Evolutionary conservation across 306 rosid genomes (phyloP), one percentile per base, ranked within the genome.

Genomic region (Abrus precatorius): DNA sequence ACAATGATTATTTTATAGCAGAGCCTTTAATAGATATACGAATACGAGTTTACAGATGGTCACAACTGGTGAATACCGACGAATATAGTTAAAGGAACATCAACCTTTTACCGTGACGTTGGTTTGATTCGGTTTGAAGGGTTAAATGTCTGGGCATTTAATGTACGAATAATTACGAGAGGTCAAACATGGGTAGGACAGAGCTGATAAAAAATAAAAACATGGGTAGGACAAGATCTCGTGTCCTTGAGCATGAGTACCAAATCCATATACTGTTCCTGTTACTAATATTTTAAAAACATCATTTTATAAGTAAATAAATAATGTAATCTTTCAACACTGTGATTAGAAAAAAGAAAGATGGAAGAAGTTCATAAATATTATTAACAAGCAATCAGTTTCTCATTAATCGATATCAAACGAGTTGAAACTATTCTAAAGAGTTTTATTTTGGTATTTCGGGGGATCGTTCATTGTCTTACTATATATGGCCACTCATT

Each of bases 131-230:
- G 28, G 69, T 40, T 50, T 28, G 54, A 72, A 62, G 44, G 49
- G 49, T 38, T 27, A 73, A 2, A 56, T 27, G 55, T 28, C 30
- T 55, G 54, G 66, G 5, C 78, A 56, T 57, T 69, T 69, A 67
- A 61, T 61, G 77, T 34, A 49, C 60, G 52, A 41, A 65, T 29
- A 13, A 49, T 59, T 14, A 34, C 44, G 55, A 36, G 41, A 60
- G 62, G 72, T 80, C 78, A 71, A 69, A 36, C 62, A 14, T 9
- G 9, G 20, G 50, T 62, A 60, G 34, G 76, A 40, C 53, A 20
- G 20, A 20, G 20, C 20, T 20, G 20, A 20, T 20, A 20, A 20
- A 20, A 20, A 20, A 20, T 20, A 20, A 20, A 71, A 69, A 36
- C 62, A 14, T 9, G 9, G 20, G 50, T 62, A 60, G 34, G 76